Evolutionary conservation across 176 grass and related monocot genomes (phyloP), one percentile per base, ranked within the genome.

Genomic region (Raddia distichophylla): DNA sequence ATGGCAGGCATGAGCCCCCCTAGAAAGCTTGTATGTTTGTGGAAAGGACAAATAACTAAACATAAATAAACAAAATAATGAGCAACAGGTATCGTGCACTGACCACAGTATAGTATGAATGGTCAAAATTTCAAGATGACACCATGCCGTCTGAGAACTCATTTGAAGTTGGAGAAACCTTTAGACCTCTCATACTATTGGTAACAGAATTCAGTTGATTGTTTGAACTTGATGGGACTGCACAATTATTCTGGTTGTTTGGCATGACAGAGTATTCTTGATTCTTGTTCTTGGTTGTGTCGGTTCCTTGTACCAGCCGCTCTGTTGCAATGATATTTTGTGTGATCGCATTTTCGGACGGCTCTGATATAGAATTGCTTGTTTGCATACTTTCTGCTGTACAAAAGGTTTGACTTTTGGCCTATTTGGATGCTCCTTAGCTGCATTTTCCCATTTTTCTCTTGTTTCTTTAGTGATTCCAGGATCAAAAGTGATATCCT

Each of bases 381-480:
- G 10, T 11, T 27, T 2, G 49, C 3, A 2, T 40, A 43, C 12
- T 54, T 54, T 73, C 45, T 2, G 47, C 14, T 64, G 9, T 4
- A 54, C 37, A 58, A 54, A 12, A 8, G 6, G n/a, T 19, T 64
- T 15, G 4, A 74, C 1, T 82, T 33, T 74, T 82, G 80, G 80
- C 47, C 62, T 66, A 6, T 84, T 84, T 8, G 82, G 62, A 56
- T 84, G 82, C 11, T 58, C 20, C 16, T 67, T 66, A 40, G 83
- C 45, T 0, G 46, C 74, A 33, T 4, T 70, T 35, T 70, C 27
- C 74, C 27, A 77, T 6, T 50, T 20, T 12, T 4, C 14, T 37
- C 15, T 50, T 6, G 83, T 78, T 53, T 10, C 9, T 70, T 49
- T 3, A 2, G 4, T 50, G 8, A 84, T 32, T 60, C 44, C 17